Base-by-base conservation (phyloP, 23 red algal genomes). In the Gracilaria domingensis region DNA sequence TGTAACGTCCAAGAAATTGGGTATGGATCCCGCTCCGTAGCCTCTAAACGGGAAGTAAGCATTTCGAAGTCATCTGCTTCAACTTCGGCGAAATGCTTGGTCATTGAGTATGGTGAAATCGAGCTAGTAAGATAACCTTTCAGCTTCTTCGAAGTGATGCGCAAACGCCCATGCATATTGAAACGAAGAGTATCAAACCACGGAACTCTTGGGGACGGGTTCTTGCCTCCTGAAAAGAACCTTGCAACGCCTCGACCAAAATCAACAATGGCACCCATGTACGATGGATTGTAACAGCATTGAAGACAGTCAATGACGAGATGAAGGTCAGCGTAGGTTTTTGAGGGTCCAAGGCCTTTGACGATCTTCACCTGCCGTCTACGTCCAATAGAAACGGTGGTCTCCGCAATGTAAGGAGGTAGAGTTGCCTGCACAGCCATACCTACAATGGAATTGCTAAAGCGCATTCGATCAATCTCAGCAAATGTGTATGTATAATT, bases 181-280 rank as follows among this genome's bases (percentile, higher is more conserved):
- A 93, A 39, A n/a, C 94, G 88, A 23, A 96, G 82, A 35, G 56
- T 81, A 69, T 96, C 94, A 44, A 91, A 96, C 89, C 88, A 96
- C 25, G 89, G 74, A 29, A 92, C 48, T 49, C 88, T 83, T 28
- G 94, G 94, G 24, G 87, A 91, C 33, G 89, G 88, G 38, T 96
- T 90, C 45, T 87, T 96, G 29, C 87, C 86, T 33, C 83, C 86
- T 14, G 81, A 45, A 48, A 84, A 89, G 75, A 96, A 96, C 75
- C 89, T 51, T 39, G 66, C 74, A 72, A 90, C 67, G 34, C 64
- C 57, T 53, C 84, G 60, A 24, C 79, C 88, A 57, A 96, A 96
- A 44, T 96, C 87, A 36, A 83, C 83, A 33, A 96, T 87, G 6
- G 86, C 88, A 25, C 80, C 74, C 33, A 96, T 38, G 74, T 66